Conservation (phyloP, 192 early-diverging fungal genomes). For the Bifiguratus adelaidae region DNA sequence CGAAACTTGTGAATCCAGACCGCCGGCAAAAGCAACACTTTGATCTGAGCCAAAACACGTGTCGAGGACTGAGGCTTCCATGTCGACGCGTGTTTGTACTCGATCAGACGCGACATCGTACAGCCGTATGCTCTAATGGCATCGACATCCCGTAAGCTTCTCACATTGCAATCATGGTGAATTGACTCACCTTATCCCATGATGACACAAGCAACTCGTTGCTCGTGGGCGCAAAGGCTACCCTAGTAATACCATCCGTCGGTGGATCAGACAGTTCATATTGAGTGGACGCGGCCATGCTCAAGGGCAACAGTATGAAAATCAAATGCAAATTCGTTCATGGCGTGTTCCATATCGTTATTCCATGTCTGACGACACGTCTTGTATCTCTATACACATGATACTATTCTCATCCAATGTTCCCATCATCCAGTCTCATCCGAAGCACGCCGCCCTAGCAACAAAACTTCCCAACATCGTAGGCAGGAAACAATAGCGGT, state of each 20-base stretch:
- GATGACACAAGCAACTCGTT: conserved; percentile 65
- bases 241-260: conserved; percentile 69
- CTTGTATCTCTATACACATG: no score
- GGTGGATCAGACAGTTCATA: conserved; percentile 76
- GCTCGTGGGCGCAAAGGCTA: conserved; percentile 60
- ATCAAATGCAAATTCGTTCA: no score
- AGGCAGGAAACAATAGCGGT: no score
- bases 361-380: no score
- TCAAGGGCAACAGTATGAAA: no score
- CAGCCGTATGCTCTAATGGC: conserved; percentile 56
- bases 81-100: conserved; percentile 40
- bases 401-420: no score
- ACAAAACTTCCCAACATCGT: no score
- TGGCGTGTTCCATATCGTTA: no score
- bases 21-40: conserved; percentile 55
- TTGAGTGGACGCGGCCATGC: no score
- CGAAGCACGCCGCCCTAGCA: no score
- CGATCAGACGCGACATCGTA: conserved; percentile 67
- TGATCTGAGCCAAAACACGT: conserved; percentile 53
- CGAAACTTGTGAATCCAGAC: conserved; percentile 59
- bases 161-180: background rate
- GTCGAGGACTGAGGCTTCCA: conserved; percentile 68
- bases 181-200: conserved; percentile 75
- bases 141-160: background rate
- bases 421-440: no score